Percentiles rank a stretch among this genome's conserved stretches.
Evolutionary conservation across 2,329 filamentous ascomycete genomes (phyloP).

Genomic region (Hirsutella thompsonii): DNA sequence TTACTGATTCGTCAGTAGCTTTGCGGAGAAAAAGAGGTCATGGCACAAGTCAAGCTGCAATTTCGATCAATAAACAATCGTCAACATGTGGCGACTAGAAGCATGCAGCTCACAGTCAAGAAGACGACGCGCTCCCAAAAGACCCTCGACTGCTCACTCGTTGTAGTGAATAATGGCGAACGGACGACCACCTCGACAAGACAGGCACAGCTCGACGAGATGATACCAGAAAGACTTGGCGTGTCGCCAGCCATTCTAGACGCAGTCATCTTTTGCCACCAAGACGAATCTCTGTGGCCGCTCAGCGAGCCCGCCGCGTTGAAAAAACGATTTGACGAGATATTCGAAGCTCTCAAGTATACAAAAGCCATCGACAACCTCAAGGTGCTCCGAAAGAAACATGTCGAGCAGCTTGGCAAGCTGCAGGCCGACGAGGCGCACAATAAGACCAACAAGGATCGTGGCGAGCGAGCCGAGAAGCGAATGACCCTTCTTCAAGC

Average conservation of each 20-base stretch:
- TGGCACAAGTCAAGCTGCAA: constrained; percentile 82
- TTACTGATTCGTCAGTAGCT: constrained; percentile 33
- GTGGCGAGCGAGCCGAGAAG: constrained; percentile 59
- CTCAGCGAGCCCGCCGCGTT: constrained; percentile 75
- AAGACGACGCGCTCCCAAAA: constrained; percentile 66
- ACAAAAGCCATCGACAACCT: constrained; percentile 96
- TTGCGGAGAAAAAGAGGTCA: constrained; percentile 72
- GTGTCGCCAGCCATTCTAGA: constrained; percentile 86
- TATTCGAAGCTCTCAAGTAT: constrained; percentile 94
- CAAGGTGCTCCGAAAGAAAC: constrained; percentile 71
- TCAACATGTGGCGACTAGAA: constrained; percentile 73
- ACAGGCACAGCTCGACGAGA: constrained; percentile 66
- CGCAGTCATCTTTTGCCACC: constrained; percentile 95
- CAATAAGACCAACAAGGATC: constrained; percentile 74
- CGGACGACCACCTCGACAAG: constrained; percentile 66
- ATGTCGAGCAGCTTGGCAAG: constrained; percentile 61
- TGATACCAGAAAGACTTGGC: constrained; percentile 76
- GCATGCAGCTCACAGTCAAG: constrained; percentile 74
- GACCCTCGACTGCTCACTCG: constrained; percentile 68
- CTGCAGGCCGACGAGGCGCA: constrained; percentile 65
- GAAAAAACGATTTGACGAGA: constrained; percentile 94
- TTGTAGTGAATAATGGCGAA: constrained; percentile 69
- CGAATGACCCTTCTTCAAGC: constrained; percentile 49
- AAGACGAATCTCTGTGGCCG: constrained; percentile 95
- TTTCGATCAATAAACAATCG: constrained; percentile 70